Conservation (phyloP, 1,284 basidiomycete species). For the Inonotus hispidus region DNA sequence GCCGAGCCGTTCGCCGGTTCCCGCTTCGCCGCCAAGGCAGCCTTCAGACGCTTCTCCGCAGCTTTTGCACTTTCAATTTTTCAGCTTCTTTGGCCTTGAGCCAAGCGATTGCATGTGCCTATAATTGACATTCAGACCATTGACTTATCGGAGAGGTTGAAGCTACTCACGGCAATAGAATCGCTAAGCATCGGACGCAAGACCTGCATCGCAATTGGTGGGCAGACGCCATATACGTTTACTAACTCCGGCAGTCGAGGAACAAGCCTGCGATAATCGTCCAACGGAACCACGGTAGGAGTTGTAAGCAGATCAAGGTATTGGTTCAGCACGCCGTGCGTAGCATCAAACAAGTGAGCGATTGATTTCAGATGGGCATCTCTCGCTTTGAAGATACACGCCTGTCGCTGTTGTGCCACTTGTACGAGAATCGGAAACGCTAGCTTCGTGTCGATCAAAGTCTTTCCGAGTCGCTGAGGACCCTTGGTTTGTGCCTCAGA, state of each 20-base stretch:
- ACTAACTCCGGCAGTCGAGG: conserved; percentile 72
- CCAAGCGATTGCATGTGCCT: conserved; percentile 51
- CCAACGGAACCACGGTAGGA: conserved; percentile 48
- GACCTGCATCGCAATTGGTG: conserved; percentile 88
- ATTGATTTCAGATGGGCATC: conserved; percentile 80
- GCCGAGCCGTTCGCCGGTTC: conserved; percentile 46
- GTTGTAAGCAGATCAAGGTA: conserved; percentile 70
- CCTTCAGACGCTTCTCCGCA: conserved; percentile 70
- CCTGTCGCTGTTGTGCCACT: conserved; percentile 82
- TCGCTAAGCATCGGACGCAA: conserved; percentile 75
- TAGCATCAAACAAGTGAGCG: conserved; percentile 81
- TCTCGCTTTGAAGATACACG: conserved; percentile 65
- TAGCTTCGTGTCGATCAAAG: conserved; percentile 65
- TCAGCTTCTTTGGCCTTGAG: conserved; percentile 39
- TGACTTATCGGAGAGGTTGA: not conserved
- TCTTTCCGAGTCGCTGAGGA: conserved; percentile 63
- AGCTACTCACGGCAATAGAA: conserved; percentile 49
- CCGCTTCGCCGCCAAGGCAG: conserved; percentile 68
- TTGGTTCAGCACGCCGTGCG: conserved; percentile 71
- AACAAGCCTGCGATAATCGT: conserved; percentile 62
- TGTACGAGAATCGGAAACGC: conserved; percentile 83
- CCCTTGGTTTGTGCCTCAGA: conserved; percentile 54
- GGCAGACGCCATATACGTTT: conserved; percentile 69
- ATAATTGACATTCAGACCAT: conserved; percentile 15
- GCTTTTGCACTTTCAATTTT: conserved; percentile 39